Evolutionary conservation across 441 rosid species (phyloP), one percentile per base, ranked within the genome.

Genomic region (Aleurites moluccanus): DNA sequence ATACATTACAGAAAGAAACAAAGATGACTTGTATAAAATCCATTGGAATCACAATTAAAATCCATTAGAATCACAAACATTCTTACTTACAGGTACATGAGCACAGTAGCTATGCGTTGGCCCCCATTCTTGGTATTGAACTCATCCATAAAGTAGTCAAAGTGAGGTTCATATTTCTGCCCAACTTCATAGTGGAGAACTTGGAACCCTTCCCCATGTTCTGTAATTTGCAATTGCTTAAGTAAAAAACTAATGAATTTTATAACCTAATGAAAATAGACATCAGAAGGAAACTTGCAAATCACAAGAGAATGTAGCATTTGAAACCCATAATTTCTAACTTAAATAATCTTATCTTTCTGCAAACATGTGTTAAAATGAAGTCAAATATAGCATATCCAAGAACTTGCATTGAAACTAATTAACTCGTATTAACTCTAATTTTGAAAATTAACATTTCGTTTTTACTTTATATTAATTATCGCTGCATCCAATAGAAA

Each of bases 201-300:
- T 75, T 96, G 98, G 78, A 96, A 89, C 70, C 97, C 97, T 84
- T 93, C 99, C 16, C 99, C 99, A 67, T 95, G 85, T 68, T 95
- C 98, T 95, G 91, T 64, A 80, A 49, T 68, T 70, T 67, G 38
- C 61, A 52, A 52, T 69, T 21, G 52, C 60, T 67, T 62, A 50
- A 49, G 52, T 35, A 64, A 14, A 38, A 40, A 57, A 21, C 11
- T 53, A 30, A 69, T 64, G 69, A 59, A 67, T 42, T 30, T 25
- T 9, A 72, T 9, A 40, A 35, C 23, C 56, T 16, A 28, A 38
- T 16, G 13, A 62, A 49, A 59, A 35, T 18, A 50, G 25, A 35
- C 44, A 69, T 49, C 67, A 75, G 47, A 10, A 23, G 10, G 13
- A 21, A 13, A 40, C 62, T 21, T 50, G 25, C 57, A 67, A 44